These are phyloP conservation scores for Trichoderma pleuroti DNA, from an alignment of 2,329 filamentous ascomycete genomes.

Conservation along the genomic window DNA sequence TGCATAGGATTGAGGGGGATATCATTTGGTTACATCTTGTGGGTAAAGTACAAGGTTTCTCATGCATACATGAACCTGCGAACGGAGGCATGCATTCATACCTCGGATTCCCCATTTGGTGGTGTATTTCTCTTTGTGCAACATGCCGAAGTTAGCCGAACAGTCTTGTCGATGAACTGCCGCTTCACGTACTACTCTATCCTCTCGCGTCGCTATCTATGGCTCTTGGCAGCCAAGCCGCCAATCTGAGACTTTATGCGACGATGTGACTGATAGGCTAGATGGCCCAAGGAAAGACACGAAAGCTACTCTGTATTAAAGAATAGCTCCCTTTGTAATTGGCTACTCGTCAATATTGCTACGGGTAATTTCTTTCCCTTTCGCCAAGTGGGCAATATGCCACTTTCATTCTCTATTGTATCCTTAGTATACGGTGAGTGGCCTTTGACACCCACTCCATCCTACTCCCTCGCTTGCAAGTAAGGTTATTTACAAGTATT, in stretches of 20 bases:
- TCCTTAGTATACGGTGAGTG: background rate
- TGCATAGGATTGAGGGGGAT: background rate
- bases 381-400: background rate
- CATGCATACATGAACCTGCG: background rate
- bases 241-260: background rate
- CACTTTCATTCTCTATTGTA: background rate
- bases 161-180: background rate
- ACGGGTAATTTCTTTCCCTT: background rate
- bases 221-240: background rate
- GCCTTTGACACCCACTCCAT: background rate
- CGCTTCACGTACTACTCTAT: background rate
- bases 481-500: conserved; percentile 10
- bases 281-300: background rate
- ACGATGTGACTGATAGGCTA: background rate
- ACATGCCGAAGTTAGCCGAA: background rate
- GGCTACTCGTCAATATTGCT: background rate
- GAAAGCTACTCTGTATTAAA: background rate
- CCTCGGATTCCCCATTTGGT: background rate
- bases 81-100: background rate
- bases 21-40: background rate
- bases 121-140: background rate
- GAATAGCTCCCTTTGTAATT: background rate
- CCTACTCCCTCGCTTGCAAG: background rate
- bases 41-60: background rate
- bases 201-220: background rate